Conservation (phyloP, 1,139 yeast genomes). For the Yamadazyma dendronema region DNA sequence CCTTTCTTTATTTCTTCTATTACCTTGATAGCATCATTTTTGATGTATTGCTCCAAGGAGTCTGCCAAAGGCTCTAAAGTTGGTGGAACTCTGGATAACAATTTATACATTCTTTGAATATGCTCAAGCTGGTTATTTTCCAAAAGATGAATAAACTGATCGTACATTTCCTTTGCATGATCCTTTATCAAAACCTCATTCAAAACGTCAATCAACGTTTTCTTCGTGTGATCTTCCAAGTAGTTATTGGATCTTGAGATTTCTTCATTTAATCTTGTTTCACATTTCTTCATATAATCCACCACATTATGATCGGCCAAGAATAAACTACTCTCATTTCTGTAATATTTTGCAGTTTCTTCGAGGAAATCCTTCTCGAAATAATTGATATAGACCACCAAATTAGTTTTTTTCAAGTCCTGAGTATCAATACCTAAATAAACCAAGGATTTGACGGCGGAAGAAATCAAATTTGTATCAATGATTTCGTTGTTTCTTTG, state of each 20-base stretch:
- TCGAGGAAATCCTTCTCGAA: slow-evolving; percentile 78
- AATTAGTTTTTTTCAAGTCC: slow-evolving; percentile 81
- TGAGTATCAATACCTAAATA: slow-evolving; percentile 72
- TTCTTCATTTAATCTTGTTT: slow-evolving; percentile 79
- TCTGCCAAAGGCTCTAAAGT: slow-evolving; percentile 78
- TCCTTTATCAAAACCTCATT: slow-evolving; percentile 74
- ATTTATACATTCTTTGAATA: slow-evolving; percentile 72
- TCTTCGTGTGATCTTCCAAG: slow-evolving; percentile 84
- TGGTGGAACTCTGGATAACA: slow-evolving; percentile 70
- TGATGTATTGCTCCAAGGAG: slow-evolving; percentile 71
- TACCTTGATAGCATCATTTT: slow-evolving; percentile 68
- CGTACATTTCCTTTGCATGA: slow-evolving; percentile 75
- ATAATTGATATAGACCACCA: slow-evolving; percentile 74
- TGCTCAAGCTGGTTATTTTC: slow-evolving; percentile 77
- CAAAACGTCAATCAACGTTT: slow-evolving; percentile 70
- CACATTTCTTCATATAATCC: slow-evolving; percentile 87
- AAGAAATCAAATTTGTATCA: slow-evolving; percentile 63
- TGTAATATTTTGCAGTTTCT: slow-evolving; percentile 72
- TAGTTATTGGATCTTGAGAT: slow-evolving; percentile 73
- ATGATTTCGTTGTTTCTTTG: slow-evolving; percentile 82
- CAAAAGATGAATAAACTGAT: slow-evolving; percentile 69
- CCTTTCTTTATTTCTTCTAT: slow-evolving; percentile 60
- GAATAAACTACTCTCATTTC: slow-evolving; percentile 65
- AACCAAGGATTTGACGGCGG: slow-evolving; percentile 82
- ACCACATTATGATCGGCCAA: slow-evolving; percentile 77